phyloP scores from a whole-genome alignment of 2,329 filamentous ascomycete genomes.

The Aureobasidium sp. region DNA sequence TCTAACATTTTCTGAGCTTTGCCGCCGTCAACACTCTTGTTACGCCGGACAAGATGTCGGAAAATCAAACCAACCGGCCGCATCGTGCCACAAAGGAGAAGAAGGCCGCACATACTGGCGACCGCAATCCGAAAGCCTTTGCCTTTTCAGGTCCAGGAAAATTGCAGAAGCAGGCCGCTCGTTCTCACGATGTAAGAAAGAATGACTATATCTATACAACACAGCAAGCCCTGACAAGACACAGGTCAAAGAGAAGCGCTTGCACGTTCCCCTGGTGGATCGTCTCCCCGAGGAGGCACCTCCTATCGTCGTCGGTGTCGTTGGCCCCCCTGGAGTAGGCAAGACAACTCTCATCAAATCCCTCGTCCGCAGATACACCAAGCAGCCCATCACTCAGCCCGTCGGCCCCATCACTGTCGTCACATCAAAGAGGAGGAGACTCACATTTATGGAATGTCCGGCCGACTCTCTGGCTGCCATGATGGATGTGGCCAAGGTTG shows the following conservation, averaged over 20 bases:
- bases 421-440: slow-evolving; percentile 86
- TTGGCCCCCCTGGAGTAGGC: slow-evolving; percentile 86
- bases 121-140: slow-evolving; percentile 83
- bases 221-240: not conserved
- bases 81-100: slow-evolving; percentile 86
- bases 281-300: slow-evolving; percentile 91
- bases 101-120: slow-evolving; percentile 56
- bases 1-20: slow-evolving; percentile 12
- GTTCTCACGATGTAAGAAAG: slow-evolving; percentile 60
- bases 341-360: slow-evolving; percentile 96
- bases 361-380: slow-evolving; percentile 85
- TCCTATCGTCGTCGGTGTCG: slow-evolving; percentile 84
- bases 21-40: not conserved
- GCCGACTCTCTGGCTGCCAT: slow-evolving; percentile 86
- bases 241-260: slow-evolving; percentile 85
- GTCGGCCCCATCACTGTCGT: slow-evolving; percentile 91
- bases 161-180: slow-evolving; percentile 64
- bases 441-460: slow-evolving; percentile 96
- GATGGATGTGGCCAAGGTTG: slow-evolving; percentile 95
- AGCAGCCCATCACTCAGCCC: slow-evolving; percentile 84
- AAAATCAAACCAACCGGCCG: slow-evolving; percentile 70
- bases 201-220: not conserved
- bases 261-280: slow-evolving; percentile 95
- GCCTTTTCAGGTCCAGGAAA: slow-evolving; percentile 75
- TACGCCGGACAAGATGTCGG: slow-evolving; percentile 23